phyloP scores from a whole-genome alignment of 495 filamentous ascomycete genomes.

The Aspergillus homomorphus region DNA sequence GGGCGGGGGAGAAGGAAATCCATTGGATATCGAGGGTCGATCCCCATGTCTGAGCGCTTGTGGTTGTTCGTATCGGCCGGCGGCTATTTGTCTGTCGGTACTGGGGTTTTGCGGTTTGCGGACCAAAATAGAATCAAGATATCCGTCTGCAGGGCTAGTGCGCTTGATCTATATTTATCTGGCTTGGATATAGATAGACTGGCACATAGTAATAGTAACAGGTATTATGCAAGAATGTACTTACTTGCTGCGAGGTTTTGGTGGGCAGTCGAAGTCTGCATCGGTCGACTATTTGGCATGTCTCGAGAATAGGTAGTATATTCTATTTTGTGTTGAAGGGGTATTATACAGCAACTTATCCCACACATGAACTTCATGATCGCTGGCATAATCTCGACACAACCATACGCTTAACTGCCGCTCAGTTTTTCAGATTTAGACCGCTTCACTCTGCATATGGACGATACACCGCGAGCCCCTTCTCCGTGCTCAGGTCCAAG shows the following conservation, averaged over 20 bases:
- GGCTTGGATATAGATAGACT: too few species aligned
- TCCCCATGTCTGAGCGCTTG: neutral
- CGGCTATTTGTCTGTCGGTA: neutral
- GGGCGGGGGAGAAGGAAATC: neutral
- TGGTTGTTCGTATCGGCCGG: neutral
- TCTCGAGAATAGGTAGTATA: too few species aligned
- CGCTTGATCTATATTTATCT: neutral
- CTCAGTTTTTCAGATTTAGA: too few species aligned
- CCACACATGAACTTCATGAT: too few species aligned
- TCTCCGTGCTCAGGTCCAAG: conserved; percentile 45
- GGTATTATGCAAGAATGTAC: too few species aligned
- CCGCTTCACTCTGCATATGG: conserved; percentile 49
- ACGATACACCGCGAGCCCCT: conserved; percentile 54
- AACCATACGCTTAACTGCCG: neutral
- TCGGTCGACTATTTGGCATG: too few species aligned
- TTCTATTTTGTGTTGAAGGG: too few species aligned
- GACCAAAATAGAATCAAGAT: neutral
- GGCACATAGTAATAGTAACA: too few species aligned
- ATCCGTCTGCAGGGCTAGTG: neutral
- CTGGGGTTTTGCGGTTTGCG: too few species aligned
- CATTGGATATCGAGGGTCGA: neutral
- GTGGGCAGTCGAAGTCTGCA: too few species aligned
- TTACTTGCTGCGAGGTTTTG: too few species aligned
- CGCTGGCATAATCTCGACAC: neutral
- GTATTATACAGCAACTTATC: too few species aligned